Evolutionary conservation across 208 protist genomes (phyloP).

Genomic region (Strigomonas galati): DNA sequence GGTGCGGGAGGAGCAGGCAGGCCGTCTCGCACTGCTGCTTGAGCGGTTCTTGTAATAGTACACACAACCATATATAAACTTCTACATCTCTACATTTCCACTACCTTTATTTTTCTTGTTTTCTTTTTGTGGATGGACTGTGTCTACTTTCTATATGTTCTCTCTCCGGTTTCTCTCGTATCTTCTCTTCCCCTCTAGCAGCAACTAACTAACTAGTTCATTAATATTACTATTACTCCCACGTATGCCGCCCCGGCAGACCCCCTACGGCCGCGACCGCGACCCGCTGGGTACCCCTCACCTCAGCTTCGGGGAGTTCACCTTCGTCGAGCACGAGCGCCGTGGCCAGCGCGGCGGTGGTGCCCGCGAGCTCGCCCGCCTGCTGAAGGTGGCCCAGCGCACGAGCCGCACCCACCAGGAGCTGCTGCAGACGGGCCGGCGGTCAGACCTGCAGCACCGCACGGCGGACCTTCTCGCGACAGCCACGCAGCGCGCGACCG

Average conservation of each 20-base stretch:
- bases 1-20: conserved; percentile 52
- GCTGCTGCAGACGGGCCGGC: conserved; percentile 38
- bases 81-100: background rate
- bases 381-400: conserved; percentile 49
- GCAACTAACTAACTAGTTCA: background rate
- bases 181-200: too few relatives aligned
- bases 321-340: conserved; percentile 69
- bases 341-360: conserved; percentile 70
- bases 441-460: conserved; percentile 30
- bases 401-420: conserved; percentile 30
- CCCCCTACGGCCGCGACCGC: too few relatives aligned
- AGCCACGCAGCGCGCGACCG: conserved; percentile 55
- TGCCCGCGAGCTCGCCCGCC: conserved; percentile 57
- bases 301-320: conserved; percentile 78
- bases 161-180: too few relatives aligned
- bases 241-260: too few relatives aligned
- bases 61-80: background rate
- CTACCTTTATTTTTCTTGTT: background rate
- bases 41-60: conserved; percentile 23
- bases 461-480: conserved; percentile 52
- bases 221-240: conserved; percentile 7
- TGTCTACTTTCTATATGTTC: too few relatives aligned
- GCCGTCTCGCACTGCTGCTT: conserved; percentile 38
- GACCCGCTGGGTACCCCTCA: conserved; percentile 24
- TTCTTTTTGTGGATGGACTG: background rate